phyloP scores from a whole-genome alignment of 345 rosid genomes.

The Xanthoceras sorbifolium region DNA sequence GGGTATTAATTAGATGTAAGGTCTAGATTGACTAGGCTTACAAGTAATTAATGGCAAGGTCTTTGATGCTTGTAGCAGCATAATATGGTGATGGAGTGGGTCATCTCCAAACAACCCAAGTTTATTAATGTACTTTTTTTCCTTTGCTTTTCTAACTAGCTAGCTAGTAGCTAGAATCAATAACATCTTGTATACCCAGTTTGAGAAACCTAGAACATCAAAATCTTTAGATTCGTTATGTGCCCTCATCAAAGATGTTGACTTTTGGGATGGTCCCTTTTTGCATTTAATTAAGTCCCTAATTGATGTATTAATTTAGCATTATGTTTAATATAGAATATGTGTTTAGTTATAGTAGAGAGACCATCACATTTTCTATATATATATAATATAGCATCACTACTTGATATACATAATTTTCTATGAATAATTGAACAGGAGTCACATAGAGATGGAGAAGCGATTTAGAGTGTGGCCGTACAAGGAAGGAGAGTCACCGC shows the following conservation, averaged over 20 bases:
- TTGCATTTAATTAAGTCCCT: neutral
- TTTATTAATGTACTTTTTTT: neutral
- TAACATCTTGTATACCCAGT: neutral
- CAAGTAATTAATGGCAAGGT: neutral
- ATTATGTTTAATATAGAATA: too few species aligned
- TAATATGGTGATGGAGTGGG: neutral
- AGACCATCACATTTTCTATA: too few species aligned
- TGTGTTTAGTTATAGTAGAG: too few species aligned
- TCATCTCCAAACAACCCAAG: neutral
- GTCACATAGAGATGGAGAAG: conserved; percentile 70
- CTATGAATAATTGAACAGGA: conserved; percentile 37
- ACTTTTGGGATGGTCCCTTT: neutral
- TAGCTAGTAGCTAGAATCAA: neutral
- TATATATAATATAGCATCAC: too few species aligned
- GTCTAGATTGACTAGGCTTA: neutral
- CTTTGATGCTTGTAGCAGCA: neutral
- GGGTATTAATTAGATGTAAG: conserved; percentile 4
- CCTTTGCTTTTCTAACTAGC: neutral
- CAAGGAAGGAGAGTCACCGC: conserved; percentile 66
- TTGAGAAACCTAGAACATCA: neutral
- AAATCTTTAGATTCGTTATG: neutral
- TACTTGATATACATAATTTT: too few species aligned
- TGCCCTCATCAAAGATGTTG: neutral
- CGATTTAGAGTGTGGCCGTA: conserved; percentile 69
- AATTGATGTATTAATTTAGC: too few species aligned